These are phyloP conservation scores for Yamadazyma nakazawae DNA, from an alignment of 805 yeast species.

Conservation along the genomic window DNA sequence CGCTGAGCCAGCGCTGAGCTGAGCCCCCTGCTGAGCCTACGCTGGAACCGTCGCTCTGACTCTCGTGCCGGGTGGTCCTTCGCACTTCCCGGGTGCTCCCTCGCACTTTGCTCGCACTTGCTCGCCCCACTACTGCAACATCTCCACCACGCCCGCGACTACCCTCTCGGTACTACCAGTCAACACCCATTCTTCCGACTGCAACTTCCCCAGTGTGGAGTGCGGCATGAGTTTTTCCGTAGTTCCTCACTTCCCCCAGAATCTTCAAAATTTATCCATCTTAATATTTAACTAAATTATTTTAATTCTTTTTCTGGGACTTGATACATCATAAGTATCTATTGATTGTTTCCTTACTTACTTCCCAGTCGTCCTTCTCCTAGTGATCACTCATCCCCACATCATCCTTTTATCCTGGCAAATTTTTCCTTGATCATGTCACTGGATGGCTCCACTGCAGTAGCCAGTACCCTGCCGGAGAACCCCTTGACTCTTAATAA, in stretches of 20 bases:
- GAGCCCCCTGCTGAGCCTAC: no score
- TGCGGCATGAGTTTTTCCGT: slow-evolving; percentile 11
- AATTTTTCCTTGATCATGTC: not conserved
- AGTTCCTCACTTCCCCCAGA: slow-evolving; percentile 4
- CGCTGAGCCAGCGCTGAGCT: no score
- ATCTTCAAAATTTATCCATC: not conserved
- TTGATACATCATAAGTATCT: not conserved
- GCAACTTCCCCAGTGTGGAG: slow-evolving; percentile 5
- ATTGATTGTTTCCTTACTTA: no score
- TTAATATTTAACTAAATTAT: not conserved
- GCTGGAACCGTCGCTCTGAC: no score
- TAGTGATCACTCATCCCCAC: no score
- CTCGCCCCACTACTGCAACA: not conserved
- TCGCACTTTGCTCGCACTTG: not conserved
- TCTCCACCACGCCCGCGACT: no score
- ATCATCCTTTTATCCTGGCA: no score
- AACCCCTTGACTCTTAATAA: not conserved
- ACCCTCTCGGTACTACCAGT: not conserved
- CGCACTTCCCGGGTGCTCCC: no score
- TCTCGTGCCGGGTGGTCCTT: no score
- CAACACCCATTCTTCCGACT: slow-evolving; percentile 7
- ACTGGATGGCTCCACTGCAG: not conserved
- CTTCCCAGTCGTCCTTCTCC: no score
- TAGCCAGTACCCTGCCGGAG: not conserved
- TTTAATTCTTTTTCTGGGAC: not conserved